Evolutionary conservation across 768 basidiomycete genomes (phyloP).

Genomic region (Lactarius vividus): DNA sequence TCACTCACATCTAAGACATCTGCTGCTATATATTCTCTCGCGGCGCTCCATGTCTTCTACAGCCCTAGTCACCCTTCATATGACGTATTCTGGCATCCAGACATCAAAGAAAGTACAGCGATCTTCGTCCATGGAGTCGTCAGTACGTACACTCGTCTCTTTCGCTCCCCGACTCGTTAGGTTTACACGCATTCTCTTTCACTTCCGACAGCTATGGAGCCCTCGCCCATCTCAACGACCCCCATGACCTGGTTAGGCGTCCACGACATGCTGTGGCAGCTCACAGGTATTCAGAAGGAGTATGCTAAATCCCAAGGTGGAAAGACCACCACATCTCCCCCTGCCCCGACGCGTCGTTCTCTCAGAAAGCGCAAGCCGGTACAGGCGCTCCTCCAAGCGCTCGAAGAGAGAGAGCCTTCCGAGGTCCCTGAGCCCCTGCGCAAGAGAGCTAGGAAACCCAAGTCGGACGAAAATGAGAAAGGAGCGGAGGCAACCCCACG

Average conservation of each 20-base stretch:
- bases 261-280: constrained; percentile 28
- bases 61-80: constrained; percentile 26
- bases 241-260: constrained; percentile 26
- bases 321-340: constrained; percentile 5
- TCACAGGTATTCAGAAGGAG: constrained; percentile 26
- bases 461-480: constrained; percentile 13
- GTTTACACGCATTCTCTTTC: constrained; percentile 5
- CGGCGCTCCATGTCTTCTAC: constrained; percentile 24
- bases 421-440: constrained; percentile 25
- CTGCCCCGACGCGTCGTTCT: constrained; percentile 20
- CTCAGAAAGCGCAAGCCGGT: constrained; percentile 26
- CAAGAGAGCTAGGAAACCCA: constrained; percentile 21
- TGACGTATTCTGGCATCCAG: constrained; percentile 25
- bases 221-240: constrained; percentile 22
- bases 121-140: constrained; percentile 23
- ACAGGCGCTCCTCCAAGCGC: constrained; percentile 9
- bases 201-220: constrained; percentile 8
- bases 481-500: not conserved
- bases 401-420: constrained; percentile 12
- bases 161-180: no score
- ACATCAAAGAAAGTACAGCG: constrained; percentile 22
- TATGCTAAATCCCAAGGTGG: constrained; percentile 20
- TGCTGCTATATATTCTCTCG: constrained; percentile 26
- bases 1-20: constrained; percentile 12
- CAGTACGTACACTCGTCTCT: constrained; percentile 20